A percentile compares a stretch with the other conserved stretches of the same genome.
Conservation (phyloP, 148 eudicot genomes). For the Rhododendron molle region DNA sequence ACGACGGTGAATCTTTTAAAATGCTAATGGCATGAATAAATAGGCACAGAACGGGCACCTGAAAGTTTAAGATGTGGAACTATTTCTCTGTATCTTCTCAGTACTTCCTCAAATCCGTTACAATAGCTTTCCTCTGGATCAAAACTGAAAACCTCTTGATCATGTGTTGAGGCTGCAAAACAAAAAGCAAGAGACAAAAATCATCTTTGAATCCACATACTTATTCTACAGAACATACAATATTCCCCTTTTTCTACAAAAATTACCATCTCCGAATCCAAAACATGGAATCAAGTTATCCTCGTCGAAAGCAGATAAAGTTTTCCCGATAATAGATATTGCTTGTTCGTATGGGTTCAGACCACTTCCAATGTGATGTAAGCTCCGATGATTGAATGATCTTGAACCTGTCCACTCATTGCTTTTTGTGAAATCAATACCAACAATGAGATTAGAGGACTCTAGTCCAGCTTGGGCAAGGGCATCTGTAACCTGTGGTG, state of each 20-base stretch:
- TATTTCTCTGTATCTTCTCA: constrained; percentile 59
- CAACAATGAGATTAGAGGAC: constrained; percentile 82
- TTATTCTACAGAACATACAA: neutral
- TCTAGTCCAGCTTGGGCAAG: constrained; percentile 69
- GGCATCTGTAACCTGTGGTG: constrained; percentile 59
- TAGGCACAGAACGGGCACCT: constrained; percentile 31
- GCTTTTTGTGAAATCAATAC: constrained; percentile 88
- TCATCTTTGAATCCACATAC: neutral
- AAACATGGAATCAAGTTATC: constrained; percentile 83
- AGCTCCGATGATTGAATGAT: constrained; percentile 62
- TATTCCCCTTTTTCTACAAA: neutral
- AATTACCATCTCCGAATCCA: constrained; percentile 86
- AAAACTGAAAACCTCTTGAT: constrained; percentile 75
- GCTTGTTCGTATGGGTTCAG: constrained; percentile 82
- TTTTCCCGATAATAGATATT: constrained; percentile 81
- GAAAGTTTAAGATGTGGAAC: constrained; percentile 66
- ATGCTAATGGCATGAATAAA: neutral
- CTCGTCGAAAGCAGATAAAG: constrained; percentile 70
- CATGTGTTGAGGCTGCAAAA: constrained; percentile 69
- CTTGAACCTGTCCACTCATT: constrained; percentile 88
- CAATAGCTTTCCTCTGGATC: constrained; percentile 44
- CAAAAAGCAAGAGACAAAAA: neutral
- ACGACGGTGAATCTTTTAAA: neutral
- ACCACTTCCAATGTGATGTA: constrained; percentile 50
- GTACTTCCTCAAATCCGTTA: constrained; percentile 76